Evolutionary conservation across 2,329 filamentous ascomycete genomes (phyloP), one percentile per base, ranked within the genome.

Genomic region (Pseudocercospora musae): DNA sequence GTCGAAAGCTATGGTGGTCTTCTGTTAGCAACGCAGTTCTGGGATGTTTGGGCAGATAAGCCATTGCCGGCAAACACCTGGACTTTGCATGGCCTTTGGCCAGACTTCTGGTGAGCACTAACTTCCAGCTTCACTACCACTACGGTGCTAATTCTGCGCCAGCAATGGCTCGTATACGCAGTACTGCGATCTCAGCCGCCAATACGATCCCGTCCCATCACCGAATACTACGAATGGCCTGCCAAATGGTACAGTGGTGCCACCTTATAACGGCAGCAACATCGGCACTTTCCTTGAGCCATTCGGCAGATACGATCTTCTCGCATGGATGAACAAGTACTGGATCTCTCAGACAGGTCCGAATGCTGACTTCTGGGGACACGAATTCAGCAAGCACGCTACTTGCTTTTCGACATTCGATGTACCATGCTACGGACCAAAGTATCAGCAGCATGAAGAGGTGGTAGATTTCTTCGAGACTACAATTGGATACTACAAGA

Each of bases 361-460:
- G 13, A 89, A 86, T 75, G 73, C 77, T 56, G 79, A 82, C 33
- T 84, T 90, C 76, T 89, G 87, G 86, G 87, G 76, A 8, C 70
- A 72, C 58, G 70, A 72, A 40, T 70, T 70, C 64, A 63, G 62
- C 62, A 69, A 69, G 44, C 67, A 69, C 57, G 67, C 66, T 2
- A 89, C 87, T 13, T 90, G 87, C 79, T 89, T 78, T 78, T 85
- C 82, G 52, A 88, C 83, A 63, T 89, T 89, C 71, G 85, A 89
- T 70, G 75, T 80, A 5, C 81, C 84, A 29, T 90, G 87, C 81
- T 89, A 88, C 73, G 85, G 85, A 0, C 84, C 85, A 4, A 70
- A 79, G 64, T 85, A 87, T 72, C 71, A 73, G 53, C 57, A 83
- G 67, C 82, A 87, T 73, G 77, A 82, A 63, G 87, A 89, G 23